Percentiles rank a stretch among this genome's conserved stretches.
Conservation (phyloP, 1,284 basidiomycete species). For the Malassezia globosa region DNA sequence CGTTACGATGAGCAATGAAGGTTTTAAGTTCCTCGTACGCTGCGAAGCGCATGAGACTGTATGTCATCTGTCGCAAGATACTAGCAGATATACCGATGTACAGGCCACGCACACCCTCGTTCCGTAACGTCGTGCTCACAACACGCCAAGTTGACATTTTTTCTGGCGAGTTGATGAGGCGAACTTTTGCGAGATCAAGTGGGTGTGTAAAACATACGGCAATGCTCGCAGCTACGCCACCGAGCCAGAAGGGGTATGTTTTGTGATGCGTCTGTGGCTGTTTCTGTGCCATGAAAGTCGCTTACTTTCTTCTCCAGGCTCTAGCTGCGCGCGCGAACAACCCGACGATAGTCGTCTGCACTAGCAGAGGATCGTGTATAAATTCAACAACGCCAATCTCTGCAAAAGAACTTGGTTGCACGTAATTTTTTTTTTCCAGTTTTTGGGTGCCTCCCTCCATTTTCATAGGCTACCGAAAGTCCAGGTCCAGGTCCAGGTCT, state of each 20-base stretch:
- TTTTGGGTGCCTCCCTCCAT: too few species aligned
- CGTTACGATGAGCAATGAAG: conserved; percentile 10
- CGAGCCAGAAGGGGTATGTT: conserved; percentile 42
- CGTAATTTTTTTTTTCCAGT: too few species aligned
- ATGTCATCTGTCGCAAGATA: conserved; percentile 43
- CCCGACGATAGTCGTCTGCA: too few species aligned
- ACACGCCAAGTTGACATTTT: conserved; percentile 28
- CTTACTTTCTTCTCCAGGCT: neutral
- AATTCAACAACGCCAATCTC: too few species aligned
- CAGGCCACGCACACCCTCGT: conserved; percentile 30
- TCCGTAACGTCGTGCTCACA: conserved; percentile 25
- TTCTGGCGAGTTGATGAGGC: conserved; percentile 44
- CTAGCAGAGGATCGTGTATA: too few species aligned
- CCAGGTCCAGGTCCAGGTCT: too few species aligned
- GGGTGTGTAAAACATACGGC: conserved; percentile 46
- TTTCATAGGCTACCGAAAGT: too few species aligned
- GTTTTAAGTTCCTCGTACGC: conserved; percentile 42
- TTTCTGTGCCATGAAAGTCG: neutral
- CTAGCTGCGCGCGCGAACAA: too few species aligned
- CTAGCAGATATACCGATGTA: conserved; percentile 42
- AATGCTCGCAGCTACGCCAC: conserved; percentile 38
- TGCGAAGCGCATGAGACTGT: conserved; percentile 40
- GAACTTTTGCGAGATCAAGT: conserved; percentile 45
- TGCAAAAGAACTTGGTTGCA: too few species aligned
- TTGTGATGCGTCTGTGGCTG: neutral